These are phyloP conservation scores for Xylariaceae sp. DNA, from an alignment of 2,329 filamentous ascomycete species.

Conservation along the genomic window DNA sequence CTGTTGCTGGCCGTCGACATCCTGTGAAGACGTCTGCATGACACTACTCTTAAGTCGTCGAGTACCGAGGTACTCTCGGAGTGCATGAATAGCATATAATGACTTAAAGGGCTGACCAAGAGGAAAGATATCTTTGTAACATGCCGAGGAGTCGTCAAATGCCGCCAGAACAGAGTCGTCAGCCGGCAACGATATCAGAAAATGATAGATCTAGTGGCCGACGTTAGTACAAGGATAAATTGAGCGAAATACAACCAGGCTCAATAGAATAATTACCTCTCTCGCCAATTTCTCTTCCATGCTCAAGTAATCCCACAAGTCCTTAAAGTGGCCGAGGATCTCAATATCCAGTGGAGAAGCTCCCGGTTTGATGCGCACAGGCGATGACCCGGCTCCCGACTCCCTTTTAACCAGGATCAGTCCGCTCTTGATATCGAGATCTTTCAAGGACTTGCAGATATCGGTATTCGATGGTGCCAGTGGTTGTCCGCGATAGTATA, in stretches of 20 bases:
- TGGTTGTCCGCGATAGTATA: conserved; percentile 71
- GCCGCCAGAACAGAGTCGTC: conserved; percentile 63
- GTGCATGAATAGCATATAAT: conserved; percentile 70
- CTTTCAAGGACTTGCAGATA: conserved; percentile 64
- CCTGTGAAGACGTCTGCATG: conserved; percentile 30
- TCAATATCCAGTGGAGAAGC: conserved; percentile 72
- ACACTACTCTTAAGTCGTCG: conserved; percentile 32
- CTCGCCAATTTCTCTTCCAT: conserved; percentile 70
- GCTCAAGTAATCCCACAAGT: conserved; percentile 79
- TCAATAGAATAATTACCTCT: conserved; percentile 52
- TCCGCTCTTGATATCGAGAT: conserved; percentile 67
- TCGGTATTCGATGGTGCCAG: conserved; percentile 63
- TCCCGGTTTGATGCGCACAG: conserved; percentile 51
- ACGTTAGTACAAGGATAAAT: not conserved
- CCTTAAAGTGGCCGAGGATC: conserved; percentile 79
- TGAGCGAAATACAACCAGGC: no score
- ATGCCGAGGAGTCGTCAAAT: conserved; percentile 57
- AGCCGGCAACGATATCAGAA: conserved; percentile 70
- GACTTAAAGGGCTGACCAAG: conserved; percentile 70
- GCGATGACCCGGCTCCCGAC: conserved; percentile 47
- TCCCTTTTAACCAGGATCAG: conserved; percentile 68
- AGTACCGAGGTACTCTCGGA: conserved; percentile 63
- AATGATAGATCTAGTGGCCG: conserved; percentile 62
- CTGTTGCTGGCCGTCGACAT: conserved; percentile 26
- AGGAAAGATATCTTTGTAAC: conserved; percentile 67